Base-by-base conservation (phyloP, 345 rosid genomes). In the Eucalyptus tenuipes region DNA sequence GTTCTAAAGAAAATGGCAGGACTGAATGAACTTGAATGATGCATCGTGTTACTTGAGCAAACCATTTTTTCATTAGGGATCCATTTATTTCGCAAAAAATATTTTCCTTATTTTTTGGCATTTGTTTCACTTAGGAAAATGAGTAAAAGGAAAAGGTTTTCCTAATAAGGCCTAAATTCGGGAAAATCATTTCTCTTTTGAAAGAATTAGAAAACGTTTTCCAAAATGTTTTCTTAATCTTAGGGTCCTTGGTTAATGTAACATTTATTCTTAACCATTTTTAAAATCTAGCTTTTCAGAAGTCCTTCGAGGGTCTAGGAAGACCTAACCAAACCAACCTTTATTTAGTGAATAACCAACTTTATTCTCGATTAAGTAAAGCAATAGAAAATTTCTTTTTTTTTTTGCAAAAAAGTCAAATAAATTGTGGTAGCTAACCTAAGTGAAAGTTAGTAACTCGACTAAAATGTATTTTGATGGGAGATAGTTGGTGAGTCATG, bases 71-170 rank as follows among this genome's bases (percentile, higher is more conserved):
- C 44, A 20, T 52, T 52, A 7, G 57, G 10, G 57, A 52, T 52
- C 25, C 5, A 5, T 52, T 52, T 52, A 52, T 4, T 52, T 52
- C 2, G 1, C 57, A 52, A 52, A 52, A 52, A 20, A 52, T 7
- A 52, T 20, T 52, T 50, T 52, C 10, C 57, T 20, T 20, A 52
- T 7, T 52, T 52, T 52, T 8, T 1, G 1, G 2, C 0, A 1
- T 52, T 20, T 52, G 5, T 20, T 52, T 52, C 0, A 0, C 57
- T 52, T 52, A 52, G 10, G 4, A 52, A 52, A 52, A 52, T 52
- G 9, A 52, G 24, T 52, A 52, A 52, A 52, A 2, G 0, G 2
- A 52, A 52, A 52, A 7, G 0, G 4, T 52, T 52, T 20, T 8
- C 10, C 10, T 52, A 52, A 7, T 20, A 52, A 52, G 2, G 57